Conservation (phyloP, 345 rosid genomes). For the Abelmoschus esculentus region DNA sequence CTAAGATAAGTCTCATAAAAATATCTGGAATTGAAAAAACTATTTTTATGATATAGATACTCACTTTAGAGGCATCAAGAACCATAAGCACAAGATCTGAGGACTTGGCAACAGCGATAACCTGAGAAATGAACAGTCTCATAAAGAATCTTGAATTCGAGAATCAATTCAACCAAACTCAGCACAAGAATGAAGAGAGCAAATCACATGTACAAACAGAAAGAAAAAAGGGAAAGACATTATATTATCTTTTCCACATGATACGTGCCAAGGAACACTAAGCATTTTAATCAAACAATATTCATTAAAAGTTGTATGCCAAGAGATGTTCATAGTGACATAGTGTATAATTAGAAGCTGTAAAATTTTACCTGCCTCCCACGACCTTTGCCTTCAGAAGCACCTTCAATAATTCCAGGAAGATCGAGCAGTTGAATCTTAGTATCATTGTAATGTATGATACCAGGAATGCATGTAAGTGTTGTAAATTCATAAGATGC, state of each 20-base stretch:
- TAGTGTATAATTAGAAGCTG: neutral
- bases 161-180: neutral
- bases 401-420: conserved; percentile 99
- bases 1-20: no score
- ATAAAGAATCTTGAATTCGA: conserved; percentile 3
- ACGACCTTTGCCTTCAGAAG: conserved; percentile 98
- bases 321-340: neutral
- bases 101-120: conserved; percentile 94
- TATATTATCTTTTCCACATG: neutral
- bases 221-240: neutral
- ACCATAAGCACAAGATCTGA: conserved; percentile 98
- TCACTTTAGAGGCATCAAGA: conserved; percentile 98
- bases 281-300: neutral
- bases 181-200: neutral
- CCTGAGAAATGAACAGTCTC: conserved; percentile 44
- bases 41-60: conserved; percentile 15
- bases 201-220: neutral
- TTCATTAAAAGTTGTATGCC: no score
- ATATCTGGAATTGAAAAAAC: neutral
- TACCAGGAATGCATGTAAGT: conserved; percentile 97
- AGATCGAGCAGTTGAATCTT: conserved; percentile 97
- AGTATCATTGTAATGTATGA: conserved; percentile 88
- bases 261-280: neutral
- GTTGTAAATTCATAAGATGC: conserved; percentile 97
- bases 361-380: conserved; percentile 72